Base-by-base conservation (phyloP, 257 asterid species). In the Rehmannia glutinosa region DNA sequence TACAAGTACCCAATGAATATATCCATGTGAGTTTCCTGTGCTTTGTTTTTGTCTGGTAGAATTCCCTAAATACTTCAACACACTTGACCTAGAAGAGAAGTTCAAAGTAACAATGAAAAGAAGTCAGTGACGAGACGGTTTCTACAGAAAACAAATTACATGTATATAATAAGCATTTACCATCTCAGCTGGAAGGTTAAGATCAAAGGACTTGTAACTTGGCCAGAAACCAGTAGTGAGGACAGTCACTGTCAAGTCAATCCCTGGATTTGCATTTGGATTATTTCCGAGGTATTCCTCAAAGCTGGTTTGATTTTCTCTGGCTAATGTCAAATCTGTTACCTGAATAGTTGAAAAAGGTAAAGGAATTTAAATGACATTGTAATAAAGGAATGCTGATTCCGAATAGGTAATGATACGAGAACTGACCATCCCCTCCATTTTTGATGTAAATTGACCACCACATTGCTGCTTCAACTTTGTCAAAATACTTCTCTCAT, bases 221-320 rank as follows among this genome's bases (percentile, higher is more conserved):
- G 97, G 98, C 98, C 98, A 93, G 83, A 93, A 93, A 61, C 98
- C 98, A 68, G 98, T 93, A 33, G 98, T 93, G 63, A 93, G 87
- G 62, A 93, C 97, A 25, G 98, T 92, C 58, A 92, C 98, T 0
- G 97, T 90, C 80, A 87, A 81, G 71, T 92, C 98, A 71, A 92
- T 88, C 62, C 98, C 98, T 0, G 97, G 98, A 75, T 75, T 86
- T 45, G 89, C 94, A 68, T 35, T 71, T n/a, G 90, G 75, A 71
- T 78, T 93, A 65, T 60, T 85, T 53, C 68, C 65, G 16, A 90
- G 88, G 65, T 93, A 93, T 68, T 93, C 99, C 86, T 90, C 96
- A 69, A 90, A 90, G 72, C 84, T 86, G 70, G 90, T 8, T 68
- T 93, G 98, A 64, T 93, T 87, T 75, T 93, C 98, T 80, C 89